A percentile compares a stretch with the other conserved stretches of the same genome.
Evolutionary conservation across 768 basidiomycete genomes (phyloP).

Genomic region (Amanita rimosa): DNA sequence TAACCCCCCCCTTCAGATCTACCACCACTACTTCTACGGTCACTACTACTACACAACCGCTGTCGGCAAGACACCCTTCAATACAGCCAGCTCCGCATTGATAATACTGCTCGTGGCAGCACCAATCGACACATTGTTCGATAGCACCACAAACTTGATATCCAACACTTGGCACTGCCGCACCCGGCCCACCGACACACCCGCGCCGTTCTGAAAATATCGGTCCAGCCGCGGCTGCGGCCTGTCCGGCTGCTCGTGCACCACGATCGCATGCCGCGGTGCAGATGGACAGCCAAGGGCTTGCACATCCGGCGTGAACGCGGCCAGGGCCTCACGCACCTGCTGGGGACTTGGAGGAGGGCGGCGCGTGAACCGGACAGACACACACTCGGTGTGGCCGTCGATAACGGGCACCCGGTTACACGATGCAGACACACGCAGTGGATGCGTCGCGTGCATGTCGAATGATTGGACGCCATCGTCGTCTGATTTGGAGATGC

Average conservation of each 20-base stretch:
- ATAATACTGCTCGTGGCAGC: slow-evolving; percentile 96
- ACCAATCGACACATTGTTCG: slow-evolving; percentile 91
- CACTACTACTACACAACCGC: neutral
- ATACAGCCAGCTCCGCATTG: slow-evolving; percentile 91
- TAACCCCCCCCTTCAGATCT: no score
- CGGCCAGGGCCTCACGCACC: slow-evolving; percentile 68
- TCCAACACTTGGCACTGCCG: slow-evolving; percentile 88
- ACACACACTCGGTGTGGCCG: slow-evolving; percentile 88
- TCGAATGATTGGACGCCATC: slow-evolving; percentile 59
- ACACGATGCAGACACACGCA: slow-evolving; percentile 88
- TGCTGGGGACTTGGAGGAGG: slow-evolving; percentile 84
- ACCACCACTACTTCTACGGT: no score
- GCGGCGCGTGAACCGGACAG: slow-evolving; percentile 66
- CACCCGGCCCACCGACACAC: slow-evolving; percentile 84
- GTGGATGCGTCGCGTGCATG: slow-evolving; percentile 67
- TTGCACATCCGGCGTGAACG: slow-evolving; percentile 70
- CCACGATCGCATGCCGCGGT: slow-evolving; percentile 72
- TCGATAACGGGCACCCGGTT: slow-evolving; percentile 95
- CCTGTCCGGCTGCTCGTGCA: slow-evolving; percentile 89
- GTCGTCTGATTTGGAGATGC: slow-evolving; percentile 45
- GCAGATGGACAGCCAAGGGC: slow-evolving; percentile 63
- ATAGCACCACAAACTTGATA: slow-evolving; percentile 88
- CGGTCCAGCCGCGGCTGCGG: slow-evolving; percentile 93
- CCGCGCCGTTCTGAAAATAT: slow-evolving; percentile 82
- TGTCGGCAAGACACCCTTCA: slow-evolving; percentile 42